Conservation (phyloP, 163 green algal species). For the Scenedesmus sp. region DNA sequence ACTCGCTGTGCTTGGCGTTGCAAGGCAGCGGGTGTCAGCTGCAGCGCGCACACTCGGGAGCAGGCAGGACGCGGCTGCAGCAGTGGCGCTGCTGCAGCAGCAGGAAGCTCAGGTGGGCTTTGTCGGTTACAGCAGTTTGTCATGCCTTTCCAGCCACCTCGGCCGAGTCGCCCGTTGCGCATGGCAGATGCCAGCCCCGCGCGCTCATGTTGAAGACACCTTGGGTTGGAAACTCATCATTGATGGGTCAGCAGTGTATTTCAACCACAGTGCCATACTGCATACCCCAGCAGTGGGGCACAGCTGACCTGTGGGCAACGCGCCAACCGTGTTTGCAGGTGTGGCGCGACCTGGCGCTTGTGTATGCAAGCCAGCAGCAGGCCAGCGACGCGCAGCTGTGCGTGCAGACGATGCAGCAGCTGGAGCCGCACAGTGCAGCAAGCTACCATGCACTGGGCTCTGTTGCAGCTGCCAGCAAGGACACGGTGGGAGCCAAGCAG, state of each 20-base stretch:
- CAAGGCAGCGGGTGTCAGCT: conserved; percentile 31
- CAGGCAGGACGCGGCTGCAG: background rate
- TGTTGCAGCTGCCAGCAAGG: conserved; percentile 35
- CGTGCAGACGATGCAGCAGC: conserved; percentile 43
- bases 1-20: conserved; percentile 51
- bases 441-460: conserved; percentile 52
- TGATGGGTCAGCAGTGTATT: too few species aligned
- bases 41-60: background rate
- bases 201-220: too few species aligned
- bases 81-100: conserved; percentile 3
- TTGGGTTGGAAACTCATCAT: too few species aligned
- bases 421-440: conserved; percentile 44
- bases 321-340: conserved; percentile 37
- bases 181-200: too few species aligned
- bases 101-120: conserved; percentile 34
- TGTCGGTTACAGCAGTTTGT: too few species aligned
- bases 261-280: background rate
- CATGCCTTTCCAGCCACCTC: too few species aligned
- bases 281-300: background rate
- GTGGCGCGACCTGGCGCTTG: conserved; percentile 58
- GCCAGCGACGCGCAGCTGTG: conserved; percentile 35
- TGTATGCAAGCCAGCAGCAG: conserved; percentile 55
- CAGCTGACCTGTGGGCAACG: background rate
- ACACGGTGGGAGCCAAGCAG: conserved; percentile 51
- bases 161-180: too few species aligned